Conservation (phyloP, 2,329 filamentous ascomycete species). For the Cladosporium sp. region DNA sequence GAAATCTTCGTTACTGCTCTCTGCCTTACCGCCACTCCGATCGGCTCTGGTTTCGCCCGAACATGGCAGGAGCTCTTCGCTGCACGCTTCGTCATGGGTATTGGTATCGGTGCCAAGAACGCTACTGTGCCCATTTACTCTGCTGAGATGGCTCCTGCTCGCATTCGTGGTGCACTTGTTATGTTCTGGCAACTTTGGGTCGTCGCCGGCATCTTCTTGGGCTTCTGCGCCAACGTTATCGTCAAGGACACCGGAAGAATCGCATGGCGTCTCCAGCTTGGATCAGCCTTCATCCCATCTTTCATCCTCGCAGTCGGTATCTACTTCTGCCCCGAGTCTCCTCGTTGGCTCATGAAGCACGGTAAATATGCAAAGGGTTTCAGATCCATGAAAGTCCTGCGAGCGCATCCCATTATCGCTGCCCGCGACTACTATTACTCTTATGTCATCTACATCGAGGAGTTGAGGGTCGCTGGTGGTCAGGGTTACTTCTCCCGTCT, state of each 20-base stretch:
- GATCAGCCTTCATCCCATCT: constrained; percentile 53
- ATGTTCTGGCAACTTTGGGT: constrained; percentile 77
- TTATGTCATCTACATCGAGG: constrained; percentile 34
- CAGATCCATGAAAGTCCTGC: constrained; percentile 44
- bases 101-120: constrained; percentile 46
- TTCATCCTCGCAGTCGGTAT: constrained; percentile 32
- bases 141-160: constrained; percentile 43
- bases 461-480: constrained; percentile 33
- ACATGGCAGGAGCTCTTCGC: constrained; percentile 56
- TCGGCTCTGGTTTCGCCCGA: constrained; percentile 59
- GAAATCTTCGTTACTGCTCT: constrained; percentile 34
- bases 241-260: constrained; percentile 56
- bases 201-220: constrained; percentile 54
- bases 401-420: constrained; percentile 50
- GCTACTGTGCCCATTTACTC: constrained; percentile 42
- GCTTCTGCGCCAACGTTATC: constrained; percentile 61
- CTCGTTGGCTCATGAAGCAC: constrained; percentile 50
- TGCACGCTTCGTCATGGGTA: constrained; percentile 67
- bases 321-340: constrained; percentile 40
- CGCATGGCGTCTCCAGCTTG: constrained; percentile 66
- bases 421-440: constrained; percentile 54
- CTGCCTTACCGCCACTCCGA: constrained; percentile 60
- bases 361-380: constrained; percentile 44
- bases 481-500: constrained; percentile 41
- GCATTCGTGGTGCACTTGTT: constrained; percentile 61